These are phyloP conservation scores for Fusarium nanum DNA, from an alignment of 2,329 filamentous ascomycete species.

Conservation along the genomic window DNA sequence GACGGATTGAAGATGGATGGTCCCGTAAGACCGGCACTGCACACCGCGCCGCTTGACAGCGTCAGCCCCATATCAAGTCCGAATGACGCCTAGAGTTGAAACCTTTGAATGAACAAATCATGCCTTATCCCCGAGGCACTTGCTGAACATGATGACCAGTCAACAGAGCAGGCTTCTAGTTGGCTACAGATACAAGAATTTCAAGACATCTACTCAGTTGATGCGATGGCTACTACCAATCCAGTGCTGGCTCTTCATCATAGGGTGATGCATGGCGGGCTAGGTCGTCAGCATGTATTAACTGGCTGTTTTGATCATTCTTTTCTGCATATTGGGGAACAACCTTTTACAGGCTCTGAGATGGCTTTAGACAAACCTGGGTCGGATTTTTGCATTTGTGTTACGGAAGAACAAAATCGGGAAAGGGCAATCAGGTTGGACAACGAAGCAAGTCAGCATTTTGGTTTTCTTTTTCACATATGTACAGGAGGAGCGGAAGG, in stretches of 20 bases:
- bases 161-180: slow-evolving; percentile 48
- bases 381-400: slow-evolving; percentile 27
- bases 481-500: slow-evolving; percentile 31
- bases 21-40: slow-evolving; percentile 80
- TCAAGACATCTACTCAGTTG: slow-evolving; percentile 23
- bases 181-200: slow-evolving; percentile 28
- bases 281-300: slow-evolving; percentile 1
- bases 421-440: slow-evolving; percentile 5
- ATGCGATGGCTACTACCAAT: slow-evolving; percentile 5
- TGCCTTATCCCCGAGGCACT: not conserved
- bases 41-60: slow-evolving; percentile 85
- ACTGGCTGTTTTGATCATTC: slow-evolving; percentile 23
- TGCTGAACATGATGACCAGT: slow-evolving; percentile 10
- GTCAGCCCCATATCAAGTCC: slow-evolving; percentile 67
- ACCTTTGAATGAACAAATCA: not conserved
- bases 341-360: slow-evolving; percentile 42
- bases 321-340: slow-evolving; percentile 18
- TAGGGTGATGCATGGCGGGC: not conserved
- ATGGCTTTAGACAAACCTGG: slow-evolving; percentile 38
- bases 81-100: slow-evolving; percentile 25
- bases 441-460: slow-evolving; percentile 4
- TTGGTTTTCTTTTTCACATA: slow-evolving; percentile 20
- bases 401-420: slow-evolving; percentile 15
- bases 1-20: slow-evolving; percentile 63
- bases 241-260: not conserved